These are phyloP conservation scores for Wallacemonas collosoma DNA, from an alignment of 208 protist genomes.

Conservation along the genomic window DNA sequence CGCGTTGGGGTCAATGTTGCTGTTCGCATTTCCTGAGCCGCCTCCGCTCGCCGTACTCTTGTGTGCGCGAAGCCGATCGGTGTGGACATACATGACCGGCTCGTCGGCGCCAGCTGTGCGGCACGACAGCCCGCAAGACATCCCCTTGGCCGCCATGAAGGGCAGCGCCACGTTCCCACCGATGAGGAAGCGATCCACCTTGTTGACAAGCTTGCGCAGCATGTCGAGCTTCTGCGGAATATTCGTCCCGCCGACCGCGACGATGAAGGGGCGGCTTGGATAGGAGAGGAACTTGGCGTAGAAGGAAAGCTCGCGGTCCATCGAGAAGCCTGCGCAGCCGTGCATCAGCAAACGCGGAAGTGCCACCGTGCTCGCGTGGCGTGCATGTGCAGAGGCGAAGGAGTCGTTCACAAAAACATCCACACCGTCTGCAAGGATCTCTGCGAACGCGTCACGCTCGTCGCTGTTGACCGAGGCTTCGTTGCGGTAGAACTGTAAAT, in stretches of 20 bases:
- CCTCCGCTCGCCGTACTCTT: not conserved
- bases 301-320: constrained; percentile 77
- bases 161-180: constrained; percentile 62
- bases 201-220: constrained; percentile 61
- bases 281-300: constrained; percentile 77
- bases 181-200: constrained; percentile 76
- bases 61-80: constrained; percentile 3
- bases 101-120: constrained; percentile 26
- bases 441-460: constrained; percentile 62
- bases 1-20: not conserved
- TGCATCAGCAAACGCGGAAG: constrained; percentile 71
- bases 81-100: constrained; percentile 17
- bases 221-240: constrained; percentile 64
- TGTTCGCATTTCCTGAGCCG: not conserved
- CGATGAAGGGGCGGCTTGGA: constrained; percentile 53
- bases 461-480: constrained; percentile 42
- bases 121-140: constrained; percentile 37
- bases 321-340: constrained; percentile 69
- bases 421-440: constrained; percentile 53
- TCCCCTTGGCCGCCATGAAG: constrained; percentile 65
- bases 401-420: constrained; percentile 87
- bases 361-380: constrained; percentile 61
- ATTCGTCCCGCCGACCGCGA: constrained; percentile 49
- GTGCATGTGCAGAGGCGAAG: constrained; percentile 61
- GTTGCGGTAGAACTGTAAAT: constrained; percentile 83